Percentiles rank a stretch among this genome's conserved stretches.
Conservation (phyloP, 257 asterid species). For the Solanum infundibuliforme region DNA sequence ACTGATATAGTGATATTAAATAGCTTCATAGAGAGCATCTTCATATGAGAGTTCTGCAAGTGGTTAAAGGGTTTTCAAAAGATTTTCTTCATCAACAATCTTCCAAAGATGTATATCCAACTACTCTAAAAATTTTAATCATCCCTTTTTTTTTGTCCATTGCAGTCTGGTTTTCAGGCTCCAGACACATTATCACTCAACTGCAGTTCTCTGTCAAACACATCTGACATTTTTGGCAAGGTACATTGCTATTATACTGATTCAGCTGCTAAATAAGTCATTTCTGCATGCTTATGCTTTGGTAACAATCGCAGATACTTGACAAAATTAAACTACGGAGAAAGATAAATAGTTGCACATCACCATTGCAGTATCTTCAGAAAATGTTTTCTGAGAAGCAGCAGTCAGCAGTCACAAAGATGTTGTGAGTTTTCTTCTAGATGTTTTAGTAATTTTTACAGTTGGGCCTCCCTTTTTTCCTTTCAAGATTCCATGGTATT, state of each 20-base stretch:
- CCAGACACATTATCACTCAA: conserved; percentile 69
- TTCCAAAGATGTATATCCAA: neutral
- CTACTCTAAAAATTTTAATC: neutral
- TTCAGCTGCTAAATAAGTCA: neutral
- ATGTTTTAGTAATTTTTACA: neutral
- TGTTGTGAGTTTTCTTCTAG: conserved; percentile 43
- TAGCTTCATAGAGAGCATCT: neutral
- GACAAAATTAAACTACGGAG: conserved; percentile 27
- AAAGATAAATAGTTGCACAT: conserved; percentile 20
- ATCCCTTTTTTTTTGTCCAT: neutral
- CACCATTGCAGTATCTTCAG: conserved; percentile 62
- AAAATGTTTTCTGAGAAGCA: conserved; percentile 50
- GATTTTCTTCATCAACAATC: neutral
- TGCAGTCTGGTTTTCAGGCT: conserved; percentile 47
- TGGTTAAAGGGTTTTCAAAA: neutral
- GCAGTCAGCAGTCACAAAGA: conserved; percentile 32
- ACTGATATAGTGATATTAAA: neutral
- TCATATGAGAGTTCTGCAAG: neutral
- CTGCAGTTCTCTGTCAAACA: conserved; percentile 70
- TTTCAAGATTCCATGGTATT: neutral
- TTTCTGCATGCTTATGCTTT: neutral
- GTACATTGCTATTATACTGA: conserved; percentile 21
- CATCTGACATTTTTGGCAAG: conserved; percentile 78
- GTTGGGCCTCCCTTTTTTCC: neutral
- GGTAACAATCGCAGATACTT: conserved; percentile 37